phyloP scores from a whole-genome alignment of 331 rosid genomes.

The Rhamnella rubrinervis region DNA sequence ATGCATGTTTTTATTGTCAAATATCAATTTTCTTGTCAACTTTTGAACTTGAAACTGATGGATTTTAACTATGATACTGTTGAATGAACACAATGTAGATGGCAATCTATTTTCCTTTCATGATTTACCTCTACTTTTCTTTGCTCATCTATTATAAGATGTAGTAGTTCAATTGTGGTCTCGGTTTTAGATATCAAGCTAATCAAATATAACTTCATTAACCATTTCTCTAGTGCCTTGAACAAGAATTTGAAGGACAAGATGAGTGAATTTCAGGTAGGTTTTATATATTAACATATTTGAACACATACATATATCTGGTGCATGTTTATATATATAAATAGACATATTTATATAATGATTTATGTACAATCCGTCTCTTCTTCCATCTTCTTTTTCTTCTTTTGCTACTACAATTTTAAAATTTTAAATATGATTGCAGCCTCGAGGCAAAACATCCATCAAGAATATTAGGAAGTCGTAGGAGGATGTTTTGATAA shows the following conservation, averaged over 20 bases:
- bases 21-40: background rate
- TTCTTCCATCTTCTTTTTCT: background rate
- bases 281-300: background rate
- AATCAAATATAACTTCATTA: slow-evolving; percentile 22
- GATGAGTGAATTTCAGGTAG: slow-evolving; percentile 94
- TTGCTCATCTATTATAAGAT: background rate
- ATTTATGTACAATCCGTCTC: too few relatives aligned
- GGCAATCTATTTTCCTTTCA: background rate
- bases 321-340: background rate
- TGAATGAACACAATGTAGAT: background rate
- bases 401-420: slow-evolving; percentile 12
- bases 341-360: too few relatives aligned
- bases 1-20: background rate
- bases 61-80: background rate
- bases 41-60: background rate
- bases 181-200: slow-evolving; percentile 18
- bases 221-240: slow-evolving; percentile 50
- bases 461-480: slow-evolving; percentile 84
- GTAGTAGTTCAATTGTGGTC: background rate
- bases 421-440: slow-evolving; percentile 23
- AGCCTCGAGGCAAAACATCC: slow-evolving; percentile 78
- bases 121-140: background rate
- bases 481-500: slow-evolving; percentile 94
- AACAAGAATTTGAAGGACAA: slow-evolving; percentile 92
- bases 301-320: background rate